Base-by-base conservation (phyloP, 352 stramenopile species). In the Pelagophyceae sp. region DNA sequence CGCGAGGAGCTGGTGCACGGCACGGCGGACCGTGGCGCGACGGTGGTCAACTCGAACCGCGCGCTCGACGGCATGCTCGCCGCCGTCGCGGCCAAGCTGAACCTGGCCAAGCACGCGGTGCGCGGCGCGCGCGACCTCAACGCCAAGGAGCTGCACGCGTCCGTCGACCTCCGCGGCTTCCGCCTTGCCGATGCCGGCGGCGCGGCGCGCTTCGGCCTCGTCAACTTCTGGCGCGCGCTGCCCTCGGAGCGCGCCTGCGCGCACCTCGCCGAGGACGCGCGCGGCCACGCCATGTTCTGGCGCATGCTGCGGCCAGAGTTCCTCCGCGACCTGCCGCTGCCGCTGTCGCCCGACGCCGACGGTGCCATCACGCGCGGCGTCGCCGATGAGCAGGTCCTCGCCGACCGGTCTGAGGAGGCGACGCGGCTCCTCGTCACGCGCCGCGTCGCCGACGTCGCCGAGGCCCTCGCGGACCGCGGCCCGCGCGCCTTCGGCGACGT, bases 201-300 rank as follows among this genome's bases (percentile, higher is more conserved):
- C 45, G 82, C 78, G 61, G 71, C 81, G 40, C 72, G 79, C 79
- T 69, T 92, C 88, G 78, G 88, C 83, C 72, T 96, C 2, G 58
- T 94, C 0, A 90, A 95, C 51, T 97, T 95, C 79, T 86, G 88
- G 6, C 82, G 91, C 15, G 84, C 83, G 0, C 94, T 96, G 83
- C 92, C 92, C 0, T 84, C 87, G 3, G 92, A 97, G 85, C 84
- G 89, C 38, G 75, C 86, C 11, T 95, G 90, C 0, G 76, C 77
- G 2, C 91, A 96, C 72, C 78, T 97, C 27, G 72, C 86, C 38
- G 76, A 83, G 37, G 92, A 90, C 2, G 90, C 90, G 1, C 81
- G 92, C 5, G 88, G 89, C 0, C 90, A 96, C 84, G 92, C 83
- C 65, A 94, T 97, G 29, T 80, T 97, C n/a, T 97, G 91, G 91